phyloP scores from a whole-genome alignment of 1,139 yeast genomes.

The Suhomyces anneliseae region DNA sequence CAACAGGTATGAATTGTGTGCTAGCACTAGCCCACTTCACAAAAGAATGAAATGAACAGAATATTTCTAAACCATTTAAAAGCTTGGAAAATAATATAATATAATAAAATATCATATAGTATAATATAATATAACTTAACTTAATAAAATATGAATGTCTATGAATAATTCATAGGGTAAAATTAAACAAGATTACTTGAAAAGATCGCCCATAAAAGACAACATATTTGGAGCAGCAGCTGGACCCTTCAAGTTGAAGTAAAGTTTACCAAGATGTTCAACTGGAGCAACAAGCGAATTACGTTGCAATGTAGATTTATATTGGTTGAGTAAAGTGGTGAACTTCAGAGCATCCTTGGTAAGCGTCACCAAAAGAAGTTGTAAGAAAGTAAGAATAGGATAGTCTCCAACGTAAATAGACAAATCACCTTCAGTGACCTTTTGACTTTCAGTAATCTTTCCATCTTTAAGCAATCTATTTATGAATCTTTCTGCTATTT shows the following conservation, averaged over 20 bases:
- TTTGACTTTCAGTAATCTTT: conserved; percentile 10
- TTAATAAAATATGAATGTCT: no score
- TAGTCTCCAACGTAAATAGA: conserved; percentile 22
- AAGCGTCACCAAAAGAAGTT: conserved; percentile 63
- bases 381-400: conserved; percentile 64
- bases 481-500: conserved; percentile 43
- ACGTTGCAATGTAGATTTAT: conserved; percentile 31
- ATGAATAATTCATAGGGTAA: no score
- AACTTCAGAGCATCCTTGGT: conserved; percentile 54
- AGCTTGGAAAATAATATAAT: no score
- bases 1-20: no score
- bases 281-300: conserved; percentile 40
- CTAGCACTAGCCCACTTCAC: no score
- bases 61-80: no score
- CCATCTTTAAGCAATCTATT: conserved; percentile 22
- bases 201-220: conserved; percentile 82
- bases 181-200: conserved; percentile 30
- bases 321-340: conserved; percentile 49
- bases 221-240: conserved; percentile 51
- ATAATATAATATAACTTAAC: no score
- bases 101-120: no score
- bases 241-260: conserved; percentile 28
- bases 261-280: conserved; percentile 49
- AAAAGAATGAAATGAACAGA: no score
- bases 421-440: conserved; percentile 17